Evolutionary conservation across 768 basidiomycete species (phyloP).

Genomic region (Russula brevipes): DNA sequence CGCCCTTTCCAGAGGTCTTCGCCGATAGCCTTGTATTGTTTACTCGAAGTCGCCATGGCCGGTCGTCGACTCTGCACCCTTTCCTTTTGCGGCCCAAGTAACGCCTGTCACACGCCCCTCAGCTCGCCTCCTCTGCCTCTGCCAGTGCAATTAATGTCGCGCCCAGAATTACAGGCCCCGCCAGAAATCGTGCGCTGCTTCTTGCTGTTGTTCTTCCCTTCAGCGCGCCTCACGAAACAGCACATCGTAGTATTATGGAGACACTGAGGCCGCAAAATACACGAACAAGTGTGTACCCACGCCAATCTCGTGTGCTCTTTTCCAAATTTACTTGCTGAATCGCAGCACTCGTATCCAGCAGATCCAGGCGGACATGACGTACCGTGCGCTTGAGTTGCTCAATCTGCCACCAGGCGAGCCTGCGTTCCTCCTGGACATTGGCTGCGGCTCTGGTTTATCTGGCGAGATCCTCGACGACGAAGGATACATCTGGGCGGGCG

Average conservation of each 20-base stretch:
- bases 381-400: slow-evolving; percentile 87
- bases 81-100: background rate
- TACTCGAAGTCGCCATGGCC: slow-evolving; percentile 54
- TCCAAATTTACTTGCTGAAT: background rate
- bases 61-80: background rate
- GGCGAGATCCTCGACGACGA: slow-evolving; percentile 96
- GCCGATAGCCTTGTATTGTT: slow-evolving; percentile 82
- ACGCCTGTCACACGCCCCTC: background rate
- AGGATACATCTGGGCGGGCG: slow-evolving; percentile 88
- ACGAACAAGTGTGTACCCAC: slow-evolving; percentile 67
- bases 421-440: slow-evolving; percentile 88
- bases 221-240: background rate
- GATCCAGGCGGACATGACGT: slow-evolving; percentile 97
- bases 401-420: slow-evolving; percentile 75
- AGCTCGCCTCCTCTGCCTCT: background rate
- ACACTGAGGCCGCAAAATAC: slow-evolving; percentile 92
- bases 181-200: slow-evolving; percentile 61
- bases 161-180: slow-evolving; percentile 58
- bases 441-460: slow-evolving; percentile 94
- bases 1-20: slow-evolving; percentile 96
- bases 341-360: slow-evolving; percentile 88
- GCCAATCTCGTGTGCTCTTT: background rate
- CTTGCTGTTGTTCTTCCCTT: background rate
- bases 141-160: slow-evolving; percentile 42
- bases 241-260: slow-evolving; percentile 82